A percentile compares a stretch with the other conserved stretches of the same genome.
Conservation (phyloP, 495 filamentous ascomycete genomes). For the Pseudomonodictys pantanalensis region DNA sequence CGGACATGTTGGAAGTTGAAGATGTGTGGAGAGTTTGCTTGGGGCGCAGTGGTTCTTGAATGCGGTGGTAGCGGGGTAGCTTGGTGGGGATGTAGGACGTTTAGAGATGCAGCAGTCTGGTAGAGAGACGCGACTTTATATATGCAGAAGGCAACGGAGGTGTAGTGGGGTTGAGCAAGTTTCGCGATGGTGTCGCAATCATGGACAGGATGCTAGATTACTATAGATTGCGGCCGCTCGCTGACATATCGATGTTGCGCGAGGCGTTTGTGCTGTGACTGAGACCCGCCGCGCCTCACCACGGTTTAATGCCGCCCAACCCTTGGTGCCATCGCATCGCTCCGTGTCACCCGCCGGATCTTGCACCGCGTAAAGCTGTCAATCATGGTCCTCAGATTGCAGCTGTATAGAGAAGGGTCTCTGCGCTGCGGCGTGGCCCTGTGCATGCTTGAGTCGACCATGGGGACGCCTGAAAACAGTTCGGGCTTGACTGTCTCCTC, state of each 20-base stretch:
- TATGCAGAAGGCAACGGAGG: neutral
- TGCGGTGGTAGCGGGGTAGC: neutral
- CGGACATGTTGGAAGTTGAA: constrained; percentile 48
- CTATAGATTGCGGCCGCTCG: constrained; percentile 28
- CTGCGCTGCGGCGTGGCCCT: too few relatives aligned
- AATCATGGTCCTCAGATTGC: too few relatives aligned
- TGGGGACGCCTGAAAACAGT: too few relatives aligned
- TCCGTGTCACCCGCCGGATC: too few relatives aligned
- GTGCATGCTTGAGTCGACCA: too few relatives aligned
- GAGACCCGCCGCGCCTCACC: constrained; percentile 17
- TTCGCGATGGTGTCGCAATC: constrained; percentile 26
- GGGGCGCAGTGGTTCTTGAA: neutral
- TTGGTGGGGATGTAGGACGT: neutral
- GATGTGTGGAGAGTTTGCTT: neutral
- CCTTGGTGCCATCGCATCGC: too few relatives aligned
- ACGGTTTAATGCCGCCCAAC: constrained; percentile 4
- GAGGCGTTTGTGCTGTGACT: neutral
- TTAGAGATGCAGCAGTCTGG: neutral
- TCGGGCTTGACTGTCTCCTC: too few relatives aligned
- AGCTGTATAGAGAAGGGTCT: too few relatives aligned
- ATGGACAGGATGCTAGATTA: constrained; percentile 29
- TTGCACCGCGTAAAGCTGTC: too few relatives aligned
- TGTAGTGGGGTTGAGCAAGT: constrained; percentile 22
- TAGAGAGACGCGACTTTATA: neutral
- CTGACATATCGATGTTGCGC: constrained; percentile 14